Evolutionary conservation across 1,284 basidiomycete genomes (phyloP), one percentile per base, ranked within the genome.

Genomic region (Athelia sp.): DNA sequence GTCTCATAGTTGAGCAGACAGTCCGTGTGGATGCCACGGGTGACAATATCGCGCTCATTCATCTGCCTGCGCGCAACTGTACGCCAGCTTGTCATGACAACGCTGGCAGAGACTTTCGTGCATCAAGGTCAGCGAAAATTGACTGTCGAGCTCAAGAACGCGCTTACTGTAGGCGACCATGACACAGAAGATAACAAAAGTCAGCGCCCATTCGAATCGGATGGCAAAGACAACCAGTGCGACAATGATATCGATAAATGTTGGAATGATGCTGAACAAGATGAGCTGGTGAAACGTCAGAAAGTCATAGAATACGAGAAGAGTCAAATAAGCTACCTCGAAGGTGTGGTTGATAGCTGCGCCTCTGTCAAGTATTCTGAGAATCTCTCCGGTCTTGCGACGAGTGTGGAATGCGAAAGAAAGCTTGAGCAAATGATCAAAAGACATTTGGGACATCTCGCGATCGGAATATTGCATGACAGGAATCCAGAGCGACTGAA

Each of bases 281-380:
- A 94, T 66, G 22, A 84, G 69, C 78, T 85, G 26, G 4, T 29
- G 26, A 49, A 38, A 23, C 19, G 45, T 40, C 50, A 38, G 49
- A 46, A 32, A 45, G 17, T 38, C 32, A 42, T 15, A n/a, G n/a
- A 36, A 10, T 21, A 23, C 23, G 52, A 81, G 13, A 13, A 2
- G 46, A 46, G 35, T 23, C 0, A 42, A 44, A 8, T 9, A 35
- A 18, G 66, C 74, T 54, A 90, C 90, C 84, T 81, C 74, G 79
- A 95, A 43, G 74, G 89, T 58, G 78, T 90, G 65, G 82, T 95
- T 64, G 75, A 95, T 73, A 79, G 91, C 70, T 84, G 95, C 73
- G 82, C 93, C 75, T 85, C 91, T 71, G 84, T 98, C 80, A 82
- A 98, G 55, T 81, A 79, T 61, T 82, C 91, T 71, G 79, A 98